Base-by-base conservation (phyloP, 164 flowering plant species). In the Dillenia suffruticosa region DNA sequence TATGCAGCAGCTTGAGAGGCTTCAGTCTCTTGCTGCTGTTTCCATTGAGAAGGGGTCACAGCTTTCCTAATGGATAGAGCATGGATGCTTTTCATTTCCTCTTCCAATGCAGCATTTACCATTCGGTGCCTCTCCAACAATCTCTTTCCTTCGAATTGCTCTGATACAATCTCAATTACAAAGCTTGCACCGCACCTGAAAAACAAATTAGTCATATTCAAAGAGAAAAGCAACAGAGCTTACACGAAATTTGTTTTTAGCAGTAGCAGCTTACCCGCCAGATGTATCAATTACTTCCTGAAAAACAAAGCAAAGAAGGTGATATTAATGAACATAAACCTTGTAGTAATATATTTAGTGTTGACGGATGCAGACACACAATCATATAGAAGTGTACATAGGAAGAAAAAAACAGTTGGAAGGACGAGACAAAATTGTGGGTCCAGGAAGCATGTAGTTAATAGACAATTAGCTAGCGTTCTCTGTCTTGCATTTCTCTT, bases 51-150 rank as follows among this genome's bases (percentile, higher is more conserved):
- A 9, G 96, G 90, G 8, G 97, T 88, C 52, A 83, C 58, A 59
- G 97, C 90, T 78, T 84, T 90, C 72, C 77, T 84, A 12, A 94
- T 89, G 9, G 97, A 94, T 51, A 94, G 91, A 49, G 99, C 97
- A 56, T 91, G 99, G 58, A 94, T 94, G n/a, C 89, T 59, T 74
- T 94, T 86, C 97, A 94, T 84, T 77, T 91, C 96, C 67, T 91
- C 93, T 49, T 61, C 85, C 62, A 91, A 61, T 49, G 96, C 94
- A 58, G 85, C 64, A 63, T 91, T 91, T 68, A 94, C 97, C 69
- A 91, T 46, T 9, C 96, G 75, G 62, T 94, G 97, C 85, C 97
- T 81, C 71, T 89, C 99, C 71, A 94, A 77, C 75, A 94, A 64
- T 63, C 90, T 85, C 83, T 94, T 94, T 64, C 99, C 97, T 70